Base-by-base conservation (phyloP, 192 early-diverging fungal genomes). In the Paraglomus occultum region DNA sequence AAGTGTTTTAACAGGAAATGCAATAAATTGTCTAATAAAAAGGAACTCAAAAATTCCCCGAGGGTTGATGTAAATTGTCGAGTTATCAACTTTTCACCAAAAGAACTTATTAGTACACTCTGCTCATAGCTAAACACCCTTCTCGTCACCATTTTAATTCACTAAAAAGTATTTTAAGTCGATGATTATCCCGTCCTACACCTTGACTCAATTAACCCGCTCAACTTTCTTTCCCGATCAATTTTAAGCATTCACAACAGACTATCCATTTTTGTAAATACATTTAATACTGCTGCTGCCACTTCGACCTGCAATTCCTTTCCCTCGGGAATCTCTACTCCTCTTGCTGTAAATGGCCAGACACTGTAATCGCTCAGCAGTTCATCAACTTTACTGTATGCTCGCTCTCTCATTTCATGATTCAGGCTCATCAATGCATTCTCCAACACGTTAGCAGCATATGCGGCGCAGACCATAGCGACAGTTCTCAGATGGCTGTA, bases 371-470 rank as follows among this genome's bases (percentile, higher is more conserved):
- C 91, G 61, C 90, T 90, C 81, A 99, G 81, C 52, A 96, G 77
- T 57, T 93, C 91, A 75, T 99, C 96, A 8, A 94, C 95, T 40
- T 91, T 84, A 50, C 84, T 78, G 67, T 94, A 97, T 8, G 94
- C 94, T 51, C 87, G 83, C 73, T 99, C 96, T 42, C 95, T 80
- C 71, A 92, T 86, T 76, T 90, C 87, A 75, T 92, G 91, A 64
- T 88, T 87, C 70, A 99, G 76, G 50, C 89, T 88, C 20, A 88
- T 77, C 58, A 99, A 79, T 9, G 95, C 94, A 76, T 99, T 97
- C 77, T 99, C 96, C 46, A 97, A 74, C n/a, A 99, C 96, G 68
- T 96, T 97, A 12, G 92, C 96, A 3, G 96, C 95, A 70, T 96
- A 97, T 12, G 95, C 93, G 6, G 95, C 93, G 77, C 93, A 94